Evolutionary conservation across 352 stramenopile species (phyloP).

Genomic region (Phytophthora sp.): DNA sequence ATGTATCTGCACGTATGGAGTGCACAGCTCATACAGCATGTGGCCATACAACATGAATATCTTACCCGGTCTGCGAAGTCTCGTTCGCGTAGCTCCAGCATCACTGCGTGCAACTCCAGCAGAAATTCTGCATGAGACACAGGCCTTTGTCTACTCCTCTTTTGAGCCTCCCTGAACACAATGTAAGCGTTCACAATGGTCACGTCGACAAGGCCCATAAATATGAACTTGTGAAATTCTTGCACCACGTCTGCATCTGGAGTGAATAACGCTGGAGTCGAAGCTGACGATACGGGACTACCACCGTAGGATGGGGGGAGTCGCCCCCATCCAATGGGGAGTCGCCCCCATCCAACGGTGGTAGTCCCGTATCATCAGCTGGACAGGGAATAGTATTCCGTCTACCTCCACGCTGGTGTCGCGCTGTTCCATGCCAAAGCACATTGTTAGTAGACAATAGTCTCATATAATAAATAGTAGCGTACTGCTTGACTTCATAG

Average conservation of each 20-base stretch:
- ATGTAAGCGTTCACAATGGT: constrained; percentile 25
- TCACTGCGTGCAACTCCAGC: constrained; percentile 7
- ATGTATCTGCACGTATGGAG: background rate
- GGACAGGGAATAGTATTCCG: background rate
- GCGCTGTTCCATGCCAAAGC: background rate
- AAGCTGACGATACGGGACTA: no score
- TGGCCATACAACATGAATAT: background rate
- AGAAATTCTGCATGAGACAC: constrained; percentile 12
- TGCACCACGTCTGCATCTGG: constrained; percentile 9
- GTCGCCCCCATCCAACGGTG: constrained; percentile 7
- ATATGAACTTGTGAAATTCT: constrained; percentile 30
- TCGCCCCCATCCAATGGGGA: no score
- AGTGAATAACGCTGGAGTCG: constrained; percentile 21
- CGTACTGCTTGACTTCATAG: constrained; percentile 8
- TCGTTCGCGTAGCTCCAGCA: background rate
- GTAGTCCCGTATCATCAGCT: background rate
- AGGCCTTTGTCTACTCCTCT: background rate
- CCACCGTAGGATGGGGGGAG: constrained; percentile 16
- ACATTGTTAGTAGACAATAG: background rate
- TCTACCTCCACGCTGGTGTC: background rate
- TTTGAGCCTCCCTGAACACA: constrained; percentile 8
- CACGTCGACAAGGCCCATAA: constrained; percentile 23
- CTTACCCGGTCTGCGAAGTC: background rate
- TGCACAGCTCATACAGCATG: background rate
- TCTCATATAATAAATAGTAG: background rate